Conservation (phyloP, 2,329 filamentous ascomycete genomes). For the Hypomyces rosellus region DNA sequence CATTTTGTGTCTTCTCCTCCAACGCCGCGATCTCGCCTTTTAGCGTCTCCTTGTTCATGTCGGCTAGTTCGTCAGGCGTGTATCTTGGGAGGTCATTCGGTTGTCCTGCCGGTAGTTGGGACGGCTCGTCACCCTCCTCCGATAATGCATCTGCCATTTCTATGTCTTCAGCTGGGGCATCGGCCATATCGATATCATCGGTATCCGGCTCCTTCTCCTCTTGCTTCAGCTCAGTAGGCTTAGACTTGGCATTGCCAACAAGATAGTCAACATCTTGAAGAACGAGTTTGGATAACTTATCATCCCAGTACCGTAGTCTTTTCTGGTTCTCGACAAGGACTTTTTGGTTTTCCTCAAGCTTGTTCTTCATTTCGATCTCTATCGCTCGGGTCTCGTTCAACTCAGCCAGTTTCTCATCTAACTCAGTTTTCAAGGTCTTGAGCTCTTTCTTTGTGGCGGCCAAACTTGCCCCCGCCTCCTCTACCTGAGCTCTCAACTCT, state of each 20-base stretch:
- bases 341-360: slow-evolving; percentile 94
- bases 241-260: slow-evolving; percentile 31
- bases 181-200: slow-evolving; percentile 29
- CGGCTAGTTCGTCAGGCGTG: slow-evolving; percentile 63
- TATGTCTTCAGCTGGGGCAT: slow-evolving; percentile 18
- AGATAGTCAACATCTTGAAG: slow-evolving; percentile 77
- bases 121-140: slow-evolving; percentile 21
- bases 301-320: slow-evolving; percentile 76
- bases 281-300: slow-evolving; percentile 77
- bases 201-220: slow-evolving; percentile 20
- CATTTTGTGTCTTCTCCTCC: slow-evolving; percentile 70
- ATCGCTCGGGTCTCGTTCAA: slow-evolving; percentile 82
- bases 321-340: slow-evolving; percentile 79
- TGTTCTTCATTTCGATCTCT: slow-evolving; percentile 98
- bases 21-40: slow-evolving; percentile 57
- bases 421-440: slow-evolving; percentile 68
- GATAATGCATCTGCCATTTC: slow-evolving; percentile 19
- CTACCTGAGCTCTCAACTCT: slow-evolving; percentile 64
- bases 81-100: slow-evolving; percentile 66
- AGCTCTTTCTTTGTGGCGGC: slow-evolving; percentile 76
- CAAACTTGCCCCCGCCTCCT: slow-evolving; percentile 75
- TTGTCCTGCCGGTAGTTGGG: slow-evolving; percentile 23
- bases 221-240: slow-evolving; percentile 21
- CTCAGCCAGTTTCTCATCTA: slow-evolving; percentile 79
- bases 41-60: slow-evolving; percentile 56